Conservation (phyloP, 2,329 filamentous ascomycete genomes). For the Aureobasidium sp. region DNA sequence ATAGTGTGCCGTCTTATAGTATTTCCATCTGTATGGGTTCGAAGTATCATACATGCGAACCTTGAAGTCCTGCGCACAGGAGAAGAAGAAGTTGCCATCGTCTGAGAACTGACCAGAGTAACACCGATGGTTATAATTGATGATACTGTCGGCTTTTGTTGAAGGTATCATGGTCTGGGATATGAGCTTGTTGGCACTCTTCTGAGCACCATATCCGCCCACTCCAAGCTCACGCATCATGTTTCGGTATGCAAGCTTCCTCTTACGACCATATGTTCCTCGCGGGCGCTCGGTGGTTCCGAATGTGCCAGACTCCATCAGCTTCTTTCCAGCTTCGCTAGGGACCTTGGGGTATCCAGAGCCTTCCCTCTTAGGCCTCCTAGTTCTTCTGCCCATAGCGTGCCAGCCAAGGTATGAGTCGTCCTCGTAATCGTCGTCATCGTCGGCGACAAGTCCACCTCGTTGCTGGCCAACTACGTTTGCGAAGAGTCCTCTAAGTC, state of each 20-base stretch:
- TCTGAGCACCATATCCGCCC: constrained; percentile 51
- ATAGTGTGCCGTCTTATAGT: constrained; percentile 93
- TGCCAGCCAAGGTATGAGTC: constrained; percentile 33
- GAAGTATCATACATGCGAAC: constrained; percentile 97
- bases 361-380: constrained; percentile 36
- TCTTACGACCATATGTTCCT: constrained; percentile 43
- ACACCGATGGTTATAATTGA: constrained; percentile 77
- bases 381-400: constrained; percentile 37
- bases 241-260: constrained; percentile 59
- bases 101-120: constrained; percentile 96
- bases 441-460: constrained; percentile 23
- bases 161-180: constrained; percentile 66
- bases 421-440: constrained; percentile 36
- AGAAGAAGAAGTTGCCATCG: constrained; percentile 96
- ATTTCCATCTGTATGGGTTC: constrained; percentile 90
- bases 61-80: constrained; percentile 83
- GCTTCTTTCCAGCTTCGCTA: constrained; percentile 63
- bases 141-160: constrained; percentile 72
- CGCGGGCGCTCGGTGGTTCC: constrained; percentile 53
- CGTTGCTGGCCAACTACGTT: constrained; percentile 24
- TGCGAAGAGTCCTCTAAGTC: constrained; percentile 47
- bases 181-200: constrained; percentile 59
- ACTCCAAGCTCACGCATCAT: constrained; percentile 76
- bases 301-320: constrained; percentile 80
- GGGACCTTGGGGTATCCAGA: constrained; percentile 75